Evolutionary conservation across 2,329 filamentous ascomycete species (phyloP).

Genomic region (Myriosclerotinia curreyana): DNA sequence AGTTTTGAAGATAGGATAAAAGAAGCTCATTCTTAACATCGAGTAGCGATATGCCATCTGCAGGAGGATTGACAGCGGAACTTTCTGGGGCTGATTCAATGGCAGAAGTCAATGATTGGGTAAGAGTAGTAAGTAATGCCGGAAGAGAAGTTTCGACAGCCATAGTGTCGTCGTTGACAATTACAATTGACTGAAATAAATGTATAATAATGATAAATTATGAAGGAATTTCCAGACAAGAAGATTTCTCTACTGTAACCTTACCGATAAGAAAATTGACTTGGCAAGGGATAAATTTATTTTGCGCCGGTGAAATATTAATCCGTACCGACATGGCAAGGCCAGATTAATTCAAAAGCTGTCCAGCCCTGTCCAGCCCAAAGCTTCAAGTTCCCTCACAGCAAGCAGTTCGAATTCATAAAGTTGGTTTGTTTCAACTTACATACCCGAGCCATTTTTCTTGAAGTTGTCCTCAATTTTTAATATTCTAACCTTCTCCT

Average conservation of each 20-base stretch:
- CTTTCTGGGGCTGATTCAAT: conserved; percentile 64
- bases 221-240: background rate
- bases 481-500: no score
- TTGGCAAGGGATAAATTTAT: conserved; percentile 16
- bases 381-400: background rate
- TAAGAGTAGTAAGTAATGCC: conserved; percentile 52
- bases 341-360: conserved; percentile 18
- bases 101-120: conserved; percentile 55
- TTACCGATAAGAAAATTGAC: conserved; percentile 15
- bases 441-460: background rate
- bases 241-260: conserved; percentile 8
- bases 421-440: conserved; percentile 9
- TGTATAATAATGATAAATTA: background rate
- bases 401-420: background rate
- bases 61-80: conserved; percentile 64
- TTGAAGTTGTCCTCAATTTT: background rate
- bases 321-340: conserved; percentile 19
- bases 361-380: background rate
- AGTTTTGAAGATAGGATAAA: conserved; percentile 90
- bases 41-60: conserved; percentile 88
- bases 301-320: conserved; percentile 26
- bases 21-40: conserved; percentile 97
- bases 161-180: conserved; percentile 39
- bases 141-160: conserved; percentile 51
- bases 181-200: conserved; percentile 1